A percentile compares a stretch with the other conserved stretches of the same genome.
These are phyloP conservation scores for Chlamydomonas schloesseri DNA, from an alignment of 139 green algal species.

Conservation along the genomic window DNA sequence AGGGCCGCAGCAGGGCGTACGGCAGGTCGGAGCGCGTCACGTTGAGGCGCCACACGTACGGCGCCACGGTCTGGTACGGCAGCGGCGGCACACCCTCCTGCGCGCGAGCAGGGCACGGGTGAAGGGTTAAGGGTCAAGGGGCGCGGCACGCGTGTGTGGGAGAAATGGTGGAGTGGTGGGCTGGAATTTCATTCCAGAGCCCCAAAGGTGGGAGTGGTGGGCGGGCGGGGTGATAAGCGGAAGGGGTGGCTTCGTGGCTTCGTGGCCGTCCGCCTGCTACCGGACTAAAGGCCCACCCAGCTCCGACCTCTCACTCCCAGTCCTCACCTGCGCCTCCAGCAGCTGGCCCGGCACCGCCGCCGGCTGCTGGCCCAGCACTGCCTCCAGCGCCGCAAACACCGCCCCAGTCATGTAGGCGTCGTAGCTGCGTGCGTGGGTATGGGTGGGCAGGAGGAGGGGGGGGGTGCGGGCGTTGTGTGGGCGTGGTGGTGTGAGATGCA, in stretches of 20 bases:
- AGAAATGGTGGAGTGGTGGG: not conserved
- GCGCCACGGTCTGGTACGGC: not conserved
- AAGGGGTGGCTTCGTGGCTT: no score
- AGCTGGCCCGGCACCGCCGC: not conserved
- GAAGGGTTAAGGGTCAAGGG: no score
- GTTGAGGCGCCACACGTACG: constrained; percentile 38
- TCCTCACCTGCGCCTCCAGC: not conserved
- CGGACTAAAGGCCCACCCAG: no score
- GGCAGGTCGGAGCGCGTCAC: constrained; percentile 23
- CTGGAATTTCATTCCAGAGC: no score
- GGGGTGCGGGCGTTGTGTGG: no score
- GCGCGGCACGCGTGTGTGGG: not conserved
- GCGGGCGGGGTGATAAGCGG: no score
- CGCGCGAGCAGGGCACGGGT: not conserved
- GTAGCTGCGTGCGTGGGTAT: constrained; percentile 46
- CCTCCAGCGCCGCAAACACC: constrained; percentile 48
- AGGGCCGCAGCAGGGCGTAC: constrained; percentile 25
- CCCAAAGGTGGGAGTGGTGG: no score
- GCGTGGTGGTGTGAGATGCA: no score
- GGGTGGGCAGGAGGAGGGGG: not conserved
- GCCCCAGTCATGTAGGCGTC: constrained; percentile 84
- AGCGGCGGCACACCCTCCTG: not conserved
- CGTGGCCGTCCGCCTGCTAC: no score
- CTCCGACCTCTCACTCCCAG: no score
- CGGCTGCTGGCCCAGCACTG: not conserved